A percentile compares a stretch with the other conserved stretches of the same genome.
phyloP scores from a whole-genome alignment of 73 alveolate genomes.

The Breviolum minutum region DNA sequence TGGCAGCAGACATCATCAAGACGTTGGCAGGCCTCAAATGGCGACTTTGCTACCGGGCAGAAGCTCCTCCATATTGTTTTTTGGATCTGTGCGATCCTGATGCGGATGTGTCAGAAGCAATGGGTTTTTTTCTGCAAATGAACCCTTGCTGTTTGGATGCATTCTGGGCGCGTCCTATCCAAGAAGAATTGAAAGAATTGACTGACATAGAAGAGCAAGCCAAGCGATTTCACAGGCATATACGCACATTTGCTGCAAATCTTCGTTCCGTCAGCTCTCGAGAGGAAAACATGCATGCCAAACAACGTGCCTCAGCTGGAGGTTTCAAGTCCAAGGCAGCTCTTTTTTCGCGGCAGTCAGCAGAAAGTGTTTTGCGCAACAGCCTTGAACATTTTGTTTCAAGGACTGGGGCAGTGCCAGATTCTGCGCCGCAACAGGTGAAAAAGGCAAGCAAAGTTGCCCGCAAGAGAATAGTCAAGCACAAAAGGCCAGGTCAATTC shows the following conservation, averaged over 20 bases:
- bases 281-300: conserved; percentile 12
- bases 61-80: not conserved
- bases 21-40: conserved; percentile 12
- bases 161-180: conserved; percentile 24
- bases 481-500: not conserved
- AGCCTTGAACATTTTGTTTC: not conserved
- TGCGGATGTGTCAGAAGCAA: not conserved
- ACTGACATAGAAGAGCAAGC: not conserved
- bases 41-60: not conserved
- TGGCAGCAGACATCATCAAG: not conserved
- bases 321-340: not conserved
- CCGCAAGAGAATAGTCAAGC: not conserved
- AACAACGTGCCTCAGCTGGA: not conserved
- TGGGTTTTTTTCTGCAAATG: not conserved
- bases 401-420: not conserved
- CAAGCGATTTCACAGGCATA: not conserved
- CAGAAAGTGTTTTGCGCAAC: not conserved
- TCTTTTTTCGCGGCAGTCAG: not conserved
- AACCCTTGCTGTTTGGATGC: conserved; percentile 9
- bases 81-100: not conserved
- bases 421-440: not conserved
- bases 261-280: not conserved
- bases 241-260: not conserved
- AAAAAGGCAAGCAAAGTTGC: not conserved
- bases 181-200: not conserved